Percentiles rank a stretch among this genome's conserved stretches.
These are phyloP conservation scores for Ceratocystis huliohia DNA, from an alignment of 2,329 filamentous ascomycete species.

Conservation along the genomic window DNA sequence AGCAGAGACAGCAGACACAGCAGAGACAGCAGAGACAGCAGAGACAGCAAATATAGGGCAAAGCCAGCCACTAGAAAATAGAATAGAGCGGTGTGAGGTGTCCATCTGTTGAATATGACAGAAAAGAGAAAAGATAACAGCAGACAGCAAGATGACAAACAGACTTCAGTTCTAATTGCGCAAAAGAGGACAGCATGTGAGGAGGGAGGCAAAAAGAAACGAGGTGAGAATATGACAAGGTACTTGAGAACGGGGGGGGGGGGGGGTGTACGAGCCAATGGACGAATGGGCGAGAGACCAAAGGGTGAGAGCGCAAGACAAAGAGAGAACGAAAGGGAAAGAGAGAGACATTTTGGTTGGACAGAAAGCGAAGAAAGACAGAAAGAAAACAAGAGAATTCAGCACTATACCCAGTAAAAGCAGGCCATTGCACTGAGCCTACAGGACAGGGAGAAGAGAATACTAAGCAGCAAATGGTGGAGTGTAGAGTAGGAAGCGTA, in stretches of 20 bases:
- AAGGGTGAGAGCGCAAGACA: neutral
- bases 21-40: neutral
- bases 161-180: neutral
- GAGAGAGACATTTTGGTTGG: neutral
- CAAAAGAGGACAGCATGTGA: neutral
- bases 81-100: neutral
- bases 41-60: neutral
- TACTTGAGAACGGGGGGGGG: neutral
- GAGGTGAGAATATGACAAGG: neutral
- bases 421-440: no score
- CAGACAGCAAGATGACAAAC: neutral
- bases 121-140: neutral
- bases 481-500: neutral
- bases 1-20: neutral
- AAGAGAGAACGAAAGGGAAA: neutral
- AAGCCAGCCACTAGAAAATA: neutral
- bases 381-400: neutral
- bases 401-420: neutral
- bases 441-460: no score
- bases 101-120: conserved; percentile 1
- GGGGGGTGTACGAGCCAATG: neutral
- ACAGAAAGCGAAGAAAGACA: conserved; percentile 4
- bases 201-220: neutral
- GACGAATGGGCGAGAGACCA: neutral
- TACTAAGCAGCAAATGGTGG: neutral